These are phyloP conservation scores for Ophidiomyces ophidiicola DNA, from an alignment of 2,329 filamentous ascomycete genomes.

Conservation along the genomic window DNA sequence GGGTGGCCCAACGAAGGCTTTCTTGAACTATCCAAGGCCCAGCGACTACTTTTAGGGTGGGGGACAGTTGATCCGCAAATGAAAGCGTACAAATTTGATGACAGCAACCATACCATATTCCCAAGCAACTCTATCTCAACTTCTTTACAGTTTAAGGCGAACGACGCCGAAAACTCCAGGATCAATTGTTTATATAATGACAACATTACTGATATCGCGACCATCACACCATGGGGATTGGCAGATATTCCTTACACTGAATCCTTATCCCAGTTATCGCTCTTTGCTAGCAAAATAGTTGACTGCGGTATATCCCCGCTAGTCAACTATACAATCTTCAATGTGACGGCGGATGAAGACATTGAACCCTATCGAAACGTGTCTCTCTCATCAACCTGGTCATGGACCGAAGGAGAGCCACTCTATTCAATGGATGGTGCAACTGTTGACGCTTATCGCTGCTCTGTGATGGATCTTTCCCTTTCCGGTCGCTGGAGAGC, in stretches of 20 bases:
- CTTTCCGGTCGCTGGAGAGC: constrained; percentile 46
- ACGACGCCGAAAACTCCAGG: constrained; percentile 32
- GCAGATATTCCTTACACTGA: constrained; percentile 21
- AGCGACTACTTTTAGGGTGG: constrained; percentile 44
- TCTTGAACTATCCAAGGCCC: constrained; percentile 43
- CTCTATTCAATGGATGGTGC: constrained; percentile 27
- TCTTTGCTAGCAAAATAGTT: constrained; percentile 32
- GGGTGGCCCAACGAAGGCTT: constrained; percentile 54
- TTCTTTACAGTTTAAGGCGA: constrained; percentile 24
- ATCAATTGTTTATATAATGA: constrained; percentile 45
- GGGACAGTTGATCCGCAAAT: constrained; percentile 48
- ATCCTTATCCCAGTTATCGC: constrained; percentile 23
- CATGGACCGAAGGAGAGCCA: constrained; percentile 48
- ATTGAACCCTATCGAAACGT: constrained; percentile 39
- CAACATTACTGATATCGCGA: constrained; percentile 30
- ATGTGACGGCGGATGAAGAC: constrained; percentile 39
- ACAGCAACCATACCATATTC: constrained; percentile 44
- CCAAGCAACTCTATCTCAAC: constrained; percentile 34
- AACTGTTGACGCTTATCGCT: constrained; percentile 36
- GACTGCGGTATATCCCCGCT: constrained; percentile 50
- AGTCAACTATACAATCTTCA: constrained; percentile 45
- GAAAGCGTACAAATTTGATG: constrained; percentile 41
- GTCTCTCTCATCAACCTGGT: constrained; percentile 44
- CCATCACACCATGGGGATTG: constrained; percentile 44
- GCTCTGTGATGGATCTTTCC: constrained; percentile 42